Evolutionary conservation across 1,284 basidiomycete species (phyloP).

Genomic region (Cryptococcus floricola): DNA sequence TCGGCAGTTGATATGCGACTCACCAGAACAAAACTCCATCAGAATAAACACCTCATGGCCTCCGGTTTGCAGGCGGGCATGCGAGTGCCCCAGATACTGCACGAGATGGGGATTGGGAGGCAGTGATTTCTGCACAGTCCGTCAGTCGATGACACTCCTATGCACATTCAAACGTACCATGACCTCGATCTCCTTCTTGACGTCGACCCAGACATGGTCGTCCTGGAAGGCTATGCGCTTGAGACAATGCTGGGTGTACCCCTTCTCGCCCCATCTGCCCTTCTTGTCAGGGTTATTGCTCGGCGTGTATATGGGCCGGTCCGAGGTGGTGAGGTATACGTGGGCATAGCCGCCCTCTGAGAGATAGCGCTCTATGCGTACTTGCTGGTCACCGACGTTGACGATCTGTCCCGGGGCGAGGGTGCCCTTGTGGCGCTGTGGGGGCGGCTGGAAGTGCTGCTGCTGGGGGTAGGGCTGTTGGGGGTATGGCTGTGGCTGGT

Average conservation of each 20-base stretch:
- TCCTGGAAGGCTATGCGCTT: slow-evolving; percentile 94
- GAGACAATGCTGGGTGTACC: slow-evolving; percentile 81
- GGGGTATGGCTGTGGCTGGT: slow-evolving; percentile 1
- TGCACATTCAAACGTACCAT: slow-evolving; percentile 65
- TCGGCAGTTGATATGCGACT: slow-evolving; percentile 17
- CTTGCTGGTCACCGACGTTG: slow-evolving; percentile 80
- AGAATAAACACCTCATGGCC: slow-evolving; percentile 95
- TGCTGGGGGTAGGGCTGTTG: slow-evolving; percentile 19
- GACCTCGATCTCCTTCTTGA: slow-evolving; percentile 96
- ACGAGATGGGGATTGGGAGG: slow-evolving; percentile 37
- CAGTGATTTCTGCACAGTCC: slow-evolving; percentile 31
- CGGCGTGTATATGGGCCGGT: slow-evolving; percentile 67
- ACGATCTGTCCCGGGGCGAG: slow-evolving; percentile 73
- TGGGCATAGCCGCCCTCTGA: slow-evolving; percentile 98
- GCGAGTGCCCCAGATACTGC: slow-evolving; percentile 59
- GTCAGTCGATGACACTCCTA: background rate
- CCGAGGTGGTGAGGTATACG: slow-evolving; percentile 90
- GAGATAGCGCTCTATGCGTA: slow-evolving; percentile 83
- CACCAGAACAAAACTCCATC: slow-evolving; percentile 89
- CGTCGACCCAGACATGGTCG: slow-evolving; percentile 84
- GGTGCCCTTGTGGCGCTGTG: slow-evolving; percentile 47
- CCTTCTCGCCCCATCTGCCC: slow-evolving; percentile 55
- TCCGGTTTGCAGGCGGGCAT: slow-evolving; percentile 74
- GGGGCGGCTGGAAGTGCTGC: slow-evolving; percentile 16
- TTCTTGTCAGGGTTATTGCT: slow-evolving; percentile 18